Conservation (phyloP, 805 yeast species). For the Priceomyces castillae region DNA sequence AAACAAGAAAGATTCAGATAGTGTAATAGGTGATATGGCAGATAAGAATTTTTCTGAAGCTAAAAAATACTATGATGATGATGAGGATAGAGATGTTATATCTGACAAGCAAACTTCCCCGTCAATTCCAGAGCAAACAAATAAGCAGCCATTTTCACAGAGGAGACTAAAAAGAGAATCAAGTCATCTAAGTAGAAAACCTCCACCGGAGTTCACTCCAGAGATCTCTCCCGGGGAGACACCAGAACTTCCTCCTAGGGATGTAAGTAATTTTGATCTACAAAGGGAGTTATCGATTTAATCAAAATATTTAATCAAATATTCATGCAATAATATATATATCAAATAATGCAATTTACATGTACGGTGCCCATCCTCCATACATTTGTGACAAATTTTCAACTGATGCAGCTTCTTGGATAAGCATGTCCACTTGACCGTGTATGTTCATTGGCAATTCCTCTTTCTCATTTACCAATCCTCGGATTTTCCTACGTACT, state of each 20-base stretch:
- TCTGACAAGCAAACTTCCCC: not conserved
- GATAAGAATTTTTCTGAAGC: not conserved
- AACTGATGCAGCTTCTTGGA: constrained; percentile 73
- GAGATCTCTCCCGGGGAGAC: constrained; percentile 1
- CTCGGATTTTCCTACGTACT: constrained; percentile 78
- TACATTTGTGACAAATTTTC: constrained; percentile 82
- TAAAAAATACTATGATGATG: not conserved
- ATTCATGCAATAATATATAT: constrained; percentile 1
- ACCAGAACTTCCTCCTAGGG: not conserved
- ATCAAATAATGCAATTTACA: constrained; percentile 11
- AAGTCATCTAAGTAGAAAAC: constrained; percentile 12
- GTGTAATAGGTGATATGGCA: not conserved
- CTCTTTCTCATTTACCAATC: constrained; percentile 72
- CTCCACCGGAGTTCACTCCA: constrained; percentile 14
- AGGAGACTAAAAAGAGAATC: not conserved
- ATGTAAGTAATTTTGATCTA: not conserved
- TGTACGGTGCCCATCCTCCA: constrained; percentile 75
- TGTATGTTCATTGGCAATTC: constrained; percentile 85
- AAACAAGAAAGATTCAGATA: not conserved
- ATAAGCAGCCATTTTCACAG: too few relatives aligned
- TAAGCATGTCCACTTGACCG: constrained; percentile 88
- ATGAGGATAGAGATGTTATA: not conserved
- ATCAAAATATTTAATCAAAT: not conserved
- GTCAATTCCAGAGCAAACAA: too few relatives aligned
- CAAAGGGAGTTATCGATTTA: not conserved